These are phyloP conservation scores for Wickerhamiella kurtzmanii DNA, from an alignment of 805 yeast genomes.

Conservation along the genomic window DNA sequence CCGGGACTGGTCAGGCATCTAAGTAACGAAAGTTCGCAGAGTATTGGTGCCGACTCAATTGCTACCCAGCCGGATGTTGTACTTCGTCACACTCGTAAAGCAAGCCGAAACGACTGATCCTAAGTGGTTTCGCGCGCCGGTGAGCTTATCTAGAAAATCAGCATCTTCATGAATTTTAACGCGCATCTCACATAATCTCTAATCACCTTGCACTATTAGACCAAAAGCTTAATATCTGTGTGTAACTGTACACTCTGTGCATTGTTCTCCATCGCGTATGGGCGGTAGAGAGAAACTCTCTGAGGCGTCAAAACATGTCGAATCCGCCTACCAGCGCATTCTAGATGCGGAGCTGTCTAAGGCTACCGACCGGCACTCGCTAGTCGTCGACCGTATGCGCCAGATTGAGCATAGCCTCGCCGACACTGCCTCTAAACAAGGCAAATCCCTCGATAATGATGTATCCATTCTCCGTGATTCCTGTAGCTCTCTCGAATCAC, in stretches of 20 bases:
- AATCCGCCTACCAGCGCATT: neutral
- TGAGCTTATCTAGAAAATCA: too few species aligned
- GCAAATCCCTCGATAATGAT: neutral
- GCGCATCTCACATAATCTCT: neutral
- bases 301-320: neutral
- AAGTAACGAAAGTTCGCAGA: neutral
- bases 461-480: neutral
- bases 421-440: neutral
- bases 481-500: neutral
- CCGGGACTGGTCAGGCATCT: neutral
- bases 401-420: neutral
- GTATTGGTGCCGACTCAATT: neutral
- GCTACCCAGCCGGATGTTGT: neutral
- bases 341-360: neutral
- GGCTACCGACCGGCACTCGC: neutral
- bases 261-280: neutral
- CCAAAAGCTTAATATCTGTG: too few species aligned
- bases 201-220: too few species aligned
- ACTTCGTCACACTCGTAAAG: conserved; percentile 31
- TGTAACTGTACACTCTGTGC: neutral
- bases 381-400: conserved; percentile 1
- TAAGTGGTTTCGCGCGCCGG: conserved; percentile 82
- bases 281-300: neutral
- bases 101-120: conserved; percentile 50
- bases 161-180: neutral